These are phyloP conservation scores for Botryotinia globosa DNA, from an alignment of 2,329 filamentous ascomycete species.

Conservation along the genomic window DNA sequence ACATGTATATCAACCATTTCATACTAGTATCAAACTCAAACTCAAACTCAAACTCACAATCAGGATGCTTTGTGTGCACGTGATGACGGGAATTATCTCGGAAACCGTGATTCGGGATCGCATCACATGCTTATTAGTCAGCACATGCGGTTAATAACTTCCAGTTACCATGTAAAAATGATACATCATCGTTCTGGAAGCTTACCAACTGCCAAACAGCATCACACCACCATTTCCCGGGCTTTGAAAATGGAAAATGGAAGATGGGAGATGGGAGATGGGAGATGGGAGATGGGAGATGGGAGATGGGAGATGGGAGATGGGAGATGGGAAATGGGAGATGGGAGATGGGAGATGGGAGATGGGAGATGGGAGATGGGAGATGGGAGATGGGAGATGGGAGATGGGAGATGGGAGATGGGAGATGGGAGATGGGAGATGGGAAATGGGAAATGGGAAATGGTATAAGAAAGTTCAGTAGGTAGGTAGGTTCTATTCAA, in stretches of 20 bases:
- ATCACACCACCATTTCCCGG: neutral
- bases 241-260: neutral
- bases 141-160: too few species aligned
- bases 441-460: neutral
- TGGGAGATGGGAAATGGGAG: neutral
- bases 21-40: neutral
- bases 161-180: too few species aligned
- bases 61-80: neutral
- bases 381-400: neutral
- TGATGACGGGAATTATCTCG: slow-evolving; percentile 9
- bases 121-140: neutral
- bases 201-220: neutral
- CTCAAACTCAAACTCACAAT: neutral
- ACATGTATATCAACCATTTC: neutral
- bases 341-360: neutral
- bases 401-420: neutral
- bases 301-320: too few species aligned
- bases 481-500: too few species aligned
- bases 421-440: neutral
- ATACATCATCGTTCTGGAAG: neutral
- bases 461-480: neutral
- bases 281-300: neutral
- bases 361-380: neutral
- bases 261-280: neutral
- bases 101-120: slow-evolving; percentile 11